Conservation (phyloP, 1,139 yeast species). For the Hanseniaspora sp. region DNA sequence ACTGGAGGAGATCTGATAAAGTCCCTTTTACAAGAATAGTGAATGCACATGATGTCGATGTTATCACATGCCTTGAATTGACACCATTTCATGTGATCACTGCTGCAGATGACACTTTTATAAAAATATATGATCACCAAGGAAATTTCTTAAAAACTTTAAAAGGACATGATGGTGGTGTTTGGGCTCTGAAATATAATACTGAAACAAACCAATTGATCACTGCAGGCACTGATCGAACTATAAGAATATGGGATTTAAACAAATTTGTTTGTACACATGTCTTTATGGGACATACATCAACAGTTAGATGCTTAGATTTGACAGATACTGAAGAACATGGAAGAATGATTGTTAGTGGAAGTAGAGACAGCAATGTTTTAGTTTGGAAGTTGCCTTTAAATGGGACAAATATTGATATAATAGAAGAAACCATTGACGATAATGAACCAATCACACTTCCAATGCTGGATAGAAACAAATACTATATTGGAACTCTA, state of each 20-base stretch:
- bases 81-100: conserved; percentile 86
- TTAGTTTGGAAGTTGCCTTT: conserved; percentile 78
- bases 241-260: conserved; percentile 85
- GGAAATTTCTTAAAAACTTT: conserved; percentile 61
- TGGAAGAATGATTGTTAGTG: conserved; percentile 64
- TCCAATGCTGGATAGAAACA: conserved; percentile 44
- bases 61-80: conserved; percentile 87
- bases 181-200: conserved; percentile 88
- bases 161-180: conserved; percentile 92
- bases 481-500: conserved; percentile 62
- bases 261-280: conserved; percentile 43
- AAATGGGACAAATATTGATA: conserved; percentile 21
- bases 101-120: conserved; percentile 80
- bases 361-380: conserved; percentile 81
- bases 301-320: conserved; percentile 85
- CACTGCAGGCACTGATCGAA: conserved; percentile 84
- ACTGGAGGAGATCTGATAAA: conserved; percentile 76
- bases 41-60: conserved; percentile 66
- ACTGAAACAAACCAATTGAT: conserved; percentile 45
- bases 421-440: conserved; percentile 32
- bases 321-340: conserved; percentile 42
- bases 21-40: conserved; percentile 61
- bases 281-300: conserved; percentile 79
- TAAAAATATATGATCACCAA: conserved; percentile 67
- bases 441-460: conserved; percentile 31